A percentile compares a stretch with the other conserved stretches of the same genome.
Conservation (phyloP, 164 flowering plant genomes). For the Brasenia schreberi region DNA sequence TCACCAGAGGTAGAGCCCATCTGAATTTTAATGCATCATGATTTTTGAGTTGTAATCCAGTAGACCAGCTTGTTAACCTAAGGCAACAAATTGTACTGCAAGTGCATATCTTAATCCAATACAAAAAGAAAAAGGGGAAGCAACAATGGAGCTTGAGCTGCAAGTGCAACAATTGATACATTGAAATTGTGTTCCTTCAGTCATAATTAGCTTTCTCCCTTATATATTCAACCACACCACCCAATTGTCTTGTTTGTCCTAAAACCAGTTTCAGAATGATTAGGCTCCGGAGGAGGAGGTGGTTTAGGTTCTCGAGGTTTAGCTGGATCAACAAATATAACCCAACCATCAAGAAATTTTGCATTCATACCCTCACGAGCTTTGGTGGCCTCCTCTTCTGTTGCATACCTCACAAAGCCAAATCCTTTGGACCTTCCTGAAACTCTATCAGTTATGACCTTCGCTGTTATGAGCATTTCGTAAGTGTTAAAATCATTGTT, state of each 20-base stretch:
- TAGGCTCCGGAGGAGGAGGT: conserved; percentile 30
- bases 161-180: too few species aligned
- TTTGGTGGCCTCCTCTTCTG: conserved; percentile 74
- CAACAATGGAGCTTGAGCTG: too few species aligned
- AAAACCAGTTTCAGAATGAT: conserved; percentile 42
- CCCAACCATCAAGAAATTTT: conserved; percentile 87
- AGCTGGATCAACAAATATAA: conserved; percentile 90
- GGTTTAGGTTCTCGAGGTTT: conserved; percentile 54
- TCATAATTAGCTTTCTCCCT: too few species aligned
- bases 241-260: conserved; percentile 74
- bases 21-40: too few species aligned
- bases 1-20: too few species aligned
- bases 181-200: too few species aligned
- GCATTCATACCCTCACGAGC: conserved; percentile 77
- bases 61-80: too few species aligned
- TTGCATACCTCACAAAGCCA: conserved; percentile 63
- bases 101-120: too few species aligned
- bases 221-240: conserved; percentile 52
- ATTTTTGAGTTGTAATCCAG: too few species aligned
- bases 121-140: too few species aligned
- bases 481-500: not conserved
- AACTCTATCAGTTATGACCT: conserved; percentile 45
- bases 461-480: conserved; percentile 32
- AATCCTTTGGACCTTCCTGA: conserved; percentile 84
- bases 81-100: too few species aligned